phyloP scores from a whole-genome alignment of 345 rosid genomes.

The Syzygium aromaticum region DNA sequence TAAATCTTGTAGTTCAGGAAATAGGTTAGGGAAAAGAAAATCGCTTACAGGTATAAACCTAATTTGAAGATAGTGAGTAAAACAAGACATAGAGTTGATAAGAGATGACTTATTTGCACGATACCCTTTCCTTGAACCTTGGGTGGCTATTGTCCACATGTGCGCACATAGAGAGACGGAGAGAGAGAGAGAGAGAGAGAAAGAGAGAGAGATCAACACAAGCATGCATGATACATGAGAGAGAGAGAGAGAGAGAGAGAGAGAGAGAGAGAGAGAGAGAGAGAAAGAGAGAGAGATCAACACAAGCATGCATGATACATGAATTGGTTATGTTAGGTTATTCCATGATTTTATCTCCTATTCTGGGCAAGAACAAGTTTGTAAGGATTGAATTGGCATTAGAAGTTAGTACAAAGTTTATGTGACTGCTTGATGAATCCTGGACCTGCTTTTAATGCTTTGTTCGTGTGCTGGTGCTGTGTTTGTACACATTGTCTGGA shows the following conservation, averaged over 20 bases:
- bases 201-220: neutral
- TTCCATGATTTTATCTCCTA: neutral
- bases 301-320: neutral
- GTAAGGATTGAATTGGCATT: neutral
- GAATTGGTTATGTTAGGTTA: neutral
- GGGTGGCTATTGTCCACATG: neutral
- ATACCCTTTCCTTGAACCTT: neutral
- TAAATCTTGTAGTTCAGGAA: neutral
- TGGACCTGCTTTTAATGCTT: neutral
- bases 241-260: neutral
- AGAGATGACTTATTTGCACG: neutral
- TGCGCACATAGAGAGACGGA: neutral
- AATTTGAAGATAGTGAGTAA: neutral
- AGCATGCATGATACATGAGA: neutral
- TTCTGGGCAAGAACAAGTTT: neutral
- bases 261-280: neutral
- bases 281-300: neutral
- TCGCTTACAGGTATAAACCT: neutral
- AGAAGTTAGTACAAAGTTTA: neutral
- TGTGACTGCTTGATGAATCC: neutral
- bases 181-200: neutral
- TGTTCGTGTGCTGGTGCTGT: neutral
- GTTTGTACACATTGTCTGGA: neutral
- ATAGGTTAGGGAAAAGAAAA: neutral
- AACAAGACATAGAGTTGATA: neutral